These are phyloP conservation scores for Podaxis sp. DNA, from an alignment of 768 basidiomycete genomes.

Conservation along the genomic window DNA sequence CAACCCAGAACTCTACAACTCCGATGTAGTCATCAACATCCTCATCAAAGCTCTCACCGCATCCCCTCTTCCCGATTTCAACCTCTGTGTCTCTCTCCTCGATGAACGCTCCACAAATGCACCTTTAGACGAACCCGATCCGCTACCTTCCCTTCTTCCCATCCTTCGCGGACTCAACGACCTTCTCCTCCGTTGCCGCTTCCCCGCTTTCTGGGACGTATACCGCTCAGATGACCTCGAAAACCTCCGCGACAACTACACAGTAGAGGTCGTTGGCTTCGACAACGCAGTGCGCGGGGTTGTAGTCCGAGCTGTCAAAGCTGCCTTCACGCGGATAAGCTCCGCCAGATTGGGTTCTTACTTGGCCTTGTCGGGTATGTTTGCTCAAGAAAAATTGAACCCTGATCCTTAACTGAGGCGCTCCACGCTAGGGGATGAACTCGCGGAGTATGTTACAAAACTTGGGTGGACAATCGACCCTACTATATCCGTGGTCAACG, in stretches of 20 bases:
- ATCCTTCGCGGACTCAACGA: slow-evolving; percentile 61
- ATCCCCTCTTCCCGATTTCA: slow-evolving; percentile 87
- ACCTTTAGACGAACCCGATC: slow-evolving; percentile 76
- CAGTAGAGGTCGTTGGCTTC: slow-evolving; percentile 77
- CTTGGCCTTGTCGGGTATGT: slow-evolving; percentile 58
- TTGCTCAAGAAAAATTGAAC: background rate
- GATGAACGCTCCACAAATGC: slow-evolving; percentile 61
- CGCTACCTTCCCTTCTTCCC: slow-evolving; percentile 67
- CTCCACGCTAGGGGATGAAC: slow-evolving; percentile 40
- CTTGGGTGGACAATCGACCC: slow-evolving; percentile 65
- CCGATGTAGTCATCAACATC: slow-evolving; percentile 91
- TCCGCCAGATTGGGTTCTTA: slow-evolving; percentile 66
- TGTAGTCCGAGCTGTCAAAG: slow-evolving; percentile 70
- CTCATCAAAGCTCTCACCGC: slow-evolving; percentile 88
- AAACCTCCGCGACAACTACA: slow-evolving; percentile 78
- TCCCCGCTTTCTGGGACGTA: slow-evolving; percentile 79
- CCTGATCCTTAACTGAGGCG: background rate
- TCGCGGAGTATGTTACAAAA: slow-evolving; percentile 55
- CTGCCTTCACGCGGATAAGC: slow-evolving; percentile 73
- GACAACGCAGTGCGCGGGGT: slow-evolving; percentile 80
- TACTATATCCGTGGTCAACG: slow-evolving; percentile 49
- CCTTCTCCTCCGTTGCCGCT: slow-evolving; percentile 78
- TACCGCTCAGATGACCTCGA: slow-evolving; percentile 71
- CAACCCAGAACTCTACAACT: slow-evolving; percentile 89
- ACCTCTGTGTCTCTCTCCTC: slow-evolving; percentile 89